Evolutionary conservation across 1,139 yeast genomes (phyloP).

Genomic region (Suhomyces wounanorum): DNA sequence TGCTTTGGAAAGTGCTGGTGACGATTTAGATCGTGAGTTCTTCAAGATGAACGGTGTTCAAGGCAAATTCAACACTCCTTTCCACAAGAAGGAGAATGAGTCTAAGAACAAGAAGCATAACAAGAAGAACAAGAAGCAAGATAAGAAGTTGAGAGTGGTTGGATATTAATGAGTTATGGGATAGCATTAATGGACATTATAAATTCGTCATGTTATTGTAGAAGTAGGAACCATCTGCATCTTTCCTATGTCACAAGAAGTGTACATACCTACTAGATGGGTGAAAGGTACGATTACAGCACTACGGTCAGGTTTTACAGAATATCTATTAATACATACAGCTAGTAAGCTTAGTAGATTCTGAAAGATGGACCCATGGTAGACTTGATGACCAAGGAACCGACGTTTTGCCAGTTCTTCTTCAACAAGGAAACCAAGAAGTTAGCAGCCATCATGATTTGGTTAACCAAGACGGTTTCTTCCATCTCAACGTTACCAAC

Average conservation of each 20-base stretch:
- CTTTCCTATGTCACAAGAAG: too few relatives aligned
- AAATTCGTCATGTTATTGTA: background rate
- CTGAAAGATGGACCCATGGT: slow-evolving; percentile 99
- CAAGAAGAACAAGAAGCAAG: slow-evolving; percentile 73
- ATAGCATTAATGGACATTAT: slow-evolving; percentile 5
- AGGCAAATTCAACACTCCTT: slow-evolving; percentile 70
- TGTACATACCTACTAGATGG: too few relatives aligned
- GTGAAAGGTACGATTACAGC: too few relatives aligned
- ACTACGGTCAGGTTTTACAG: background rate
- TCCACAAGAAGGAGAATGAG: slow-evolving; percentile 54
- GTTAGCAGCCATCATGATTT: slow-evolving; percentile 98
- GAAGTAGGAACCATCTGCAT: background rate
- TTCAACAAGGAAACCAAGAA: slow-evolving; percentile 98
- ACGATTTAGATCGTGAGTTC: slow-evolving; percentile 81
- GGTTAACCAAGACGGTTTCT: slow-evolving; percentile 94
- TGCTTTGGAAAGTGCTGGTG: slow-evolving; percentile 73
- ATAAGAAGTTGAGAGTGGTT: slow-evolving; percentile 47
- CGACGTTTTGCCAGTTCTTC: slow-evolving; percentile 99
- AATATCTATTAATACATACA: slow-evolving; percentile 8
- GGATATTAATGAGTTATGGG: slow-evolving; percentile 29
- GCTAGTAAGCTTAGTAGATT: slow-evolving; percentile 70
- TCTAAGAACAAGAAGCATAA: slow-evolving; percentile 62
- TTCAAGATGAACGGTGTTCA: slow-evolving; percentile 65
- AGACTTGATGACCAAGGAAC: slow-evolving; percentile 98
- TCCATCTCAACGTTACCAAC: slow-evolving; percentile 99